Conservation (phyloP, 805 yeast genomes). For the Kodamaea fukazawae region DNA sequence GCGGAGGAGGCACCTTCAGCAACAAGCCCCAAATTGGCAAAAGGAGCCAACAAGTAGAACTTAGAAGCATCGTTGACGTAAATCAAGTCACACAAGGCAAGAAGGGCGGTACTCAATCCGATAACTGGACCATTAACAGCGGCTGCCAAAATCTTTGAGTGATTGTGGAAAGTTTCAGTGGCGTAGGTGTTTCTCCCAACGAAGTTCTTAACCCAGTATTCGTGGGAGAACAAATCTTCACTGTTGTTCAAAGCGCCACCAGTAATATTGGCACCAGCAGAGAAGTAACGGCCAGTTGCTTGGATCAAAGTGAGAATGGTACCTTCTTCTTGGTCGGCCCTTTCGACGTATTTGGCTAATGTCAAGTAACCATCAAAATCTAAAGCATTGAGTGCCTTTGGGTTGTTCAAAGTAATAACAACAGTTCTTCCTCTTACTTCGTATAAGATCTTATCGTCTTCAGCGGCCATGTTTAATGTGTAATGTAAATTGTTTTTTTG, state of each 20-base stretch:
- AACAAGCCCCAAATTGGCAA: conserved; percentile 77
- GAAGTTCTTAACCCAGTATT: conserved; percentile 54
- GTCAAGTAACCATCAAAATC: conserved; percentile 60
- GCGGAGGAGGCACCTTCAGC: conserved; percentile 78
- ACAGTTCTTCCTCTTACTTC: conserved; percentile 49
- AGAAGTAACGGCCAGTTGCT: conserved; percentile 71
- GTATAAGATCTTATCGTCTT: conserved; percentile 30
- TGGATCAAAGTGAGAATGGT: conserved; percentile 66
- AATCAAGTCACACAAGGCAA: conserved; percentile 72
- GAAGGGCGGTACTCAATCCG: conserved; percentile 73
- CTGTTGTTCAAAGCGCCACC: conserved; percentile 29
- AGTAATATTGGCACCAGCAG: conserved; percentile 80
- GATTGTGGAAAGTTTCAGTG: conserved; percentile 66
- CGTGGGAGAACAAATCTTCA: conserved; percentile 33
- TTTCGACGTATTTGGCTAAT: conserved; percentile 55
- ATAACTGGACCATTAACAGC: conserved; percentile 87
- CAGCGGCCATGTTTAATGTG: conserved; percentile 9
- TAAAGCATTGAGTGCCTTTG: conserved; percentile 63
- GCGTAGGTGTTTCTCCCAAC: conserved; percentile 70
- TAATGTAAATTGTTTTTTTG: conserved; percentile 1
- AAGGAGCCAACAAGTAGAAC: conserved; percentile 66
- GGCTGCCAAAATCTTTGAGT: conserved; percentile 64
- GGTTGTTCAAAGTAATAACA: conserved; percentile 64
- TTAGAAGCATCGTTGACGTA: conserved; percentile 61
- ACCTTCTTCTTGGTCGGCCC: conserved; percentile 60